These are phyloP conservation scores for Aspergillus sp. DNA, from an alignment of 2,329 filamentous ascomycete genomes.

Conservation along the genomic window DNA sequence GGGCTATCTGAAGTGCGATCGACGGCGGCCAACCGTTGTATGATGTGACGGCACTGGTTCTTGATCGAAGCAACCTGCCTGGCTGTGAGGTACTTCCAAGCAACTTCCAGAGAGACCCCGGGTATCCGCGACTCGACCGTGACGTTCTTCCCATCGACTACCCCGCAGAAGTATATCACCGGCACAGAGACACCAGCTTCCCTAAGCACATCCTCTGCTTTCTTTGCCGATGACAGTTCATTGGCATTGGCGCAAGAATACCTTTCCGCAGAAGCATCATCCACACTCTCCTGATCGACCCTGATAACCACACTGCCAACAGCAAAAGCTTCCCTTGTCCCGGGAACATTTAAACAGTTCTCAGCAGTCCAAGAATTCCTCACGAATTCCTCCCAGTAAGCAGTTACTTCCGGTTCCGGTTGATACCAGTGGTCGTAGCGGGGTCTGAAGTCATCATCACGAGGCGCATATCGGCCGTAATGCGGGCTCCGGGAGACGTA, in stretches of 20 bases:
- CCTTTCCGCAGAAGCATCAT: constrained; percentile 20
- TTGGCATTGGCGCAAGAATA: constrained; percentile 31
- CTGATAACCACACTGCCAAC: constrained; percentile 30
- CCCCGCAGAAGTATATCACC: constrained; percentile 30
- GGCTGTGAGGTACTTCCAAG: constrained; percentile 29
- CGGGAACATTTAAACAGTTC: constrained; percentile 23
- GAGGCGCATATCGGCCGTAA: constrained; percentile 29
- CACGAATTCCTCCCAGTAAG: constrained; percentile 31
- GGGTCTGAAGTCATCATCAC: constrained; percentile 29
- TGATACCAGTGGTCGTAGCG: constrained; percentile 26
- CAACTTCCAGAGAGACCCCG: constrained; percentile 32
- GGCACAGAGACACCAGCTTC: constrained; percentile 28
- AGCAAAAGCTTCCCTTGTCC: constrained; percentile 27
- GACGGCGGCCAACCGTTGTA: constrained; percentile 19
- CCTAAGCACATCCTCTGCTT: constrained; percentile 26
- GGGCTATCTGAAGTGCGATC: constrained; percentile 20
- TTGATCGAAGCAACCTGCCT: constrained; percentile 28
- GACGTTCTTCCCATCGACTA: constrained; percentile 31
- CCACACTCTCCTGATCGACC: constrained; percentile 23
- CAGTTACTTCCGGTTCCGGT: constrained; percentile 19
- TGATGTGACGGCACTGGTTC: constrained; percentile 28
- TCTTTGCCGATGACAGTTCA: constrained; percentile 27
- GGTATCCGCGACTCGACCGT: constrained; percentile 34
- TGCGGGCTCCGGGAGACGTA: constrained; percentile 25
- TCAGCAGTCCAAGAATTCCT: constrained; percentile 23